Evolutionary conservation across 176 grass and related monocot genomes (phyloP), one percentile per base, ranked within the genome.

Genomic region (Ananas comosus): DNA sequence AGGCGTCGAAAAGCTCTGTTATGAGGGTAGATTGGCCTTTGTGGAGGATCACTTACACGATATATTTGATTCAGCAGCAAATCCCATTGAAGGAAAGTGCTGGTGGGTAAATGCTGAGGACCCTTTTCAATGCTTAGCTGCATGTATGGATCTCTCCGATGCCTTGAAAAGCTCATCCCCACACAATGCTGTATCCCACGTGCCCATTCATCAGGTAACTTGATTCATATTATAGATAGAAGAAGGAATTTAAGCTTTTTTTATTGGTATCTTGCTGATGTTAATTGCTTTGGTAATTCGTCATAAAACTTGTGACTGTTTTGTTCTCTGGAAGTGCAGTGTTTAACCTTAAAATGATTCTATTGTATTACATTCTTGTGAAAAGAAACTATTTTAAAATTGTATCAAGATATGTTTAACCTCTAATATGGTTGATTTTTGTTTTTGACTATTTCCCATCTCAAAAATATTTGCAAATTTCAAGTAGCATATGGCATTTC

Each of bases 71-170:
- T 96, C 93, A 71, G 93, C 93, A 51, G 64, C 67, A 71, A 85
- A 92, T 87, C 89, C 93, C 29, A 73, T 92, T 79, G 71, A 87
- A 24, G 89, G 93, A 48, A 82, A 76, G 24, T 54, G 68, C 51
- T 96, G 93, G 93, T 96, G 93, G 93, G 76, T 83, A 50, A 89
- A 88, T 65, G 89, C 88, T 42, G 93, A 97, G 65, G 92, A 96
- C 79, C 89, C 93, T 66, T 96, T 96, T 73, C 93, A 96, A 75
- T 96, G 92, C 74, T 81, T 96, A 77, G 92, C 93, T 63, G 79
- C 93, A 66, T 96, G 88, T 61, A 89, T 92, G 64, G 84, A 96
- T 77, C 89, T 96, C 71, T 77, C 73, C 75, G 77, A 85, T 57
- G 86, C 89, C 68, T 87, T 97, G 51, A 85, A 82, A 81, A 87